phyloP scores from a whole-genome alignment of 208 protist species.

The Trichomonas vaginalis region DNA sequence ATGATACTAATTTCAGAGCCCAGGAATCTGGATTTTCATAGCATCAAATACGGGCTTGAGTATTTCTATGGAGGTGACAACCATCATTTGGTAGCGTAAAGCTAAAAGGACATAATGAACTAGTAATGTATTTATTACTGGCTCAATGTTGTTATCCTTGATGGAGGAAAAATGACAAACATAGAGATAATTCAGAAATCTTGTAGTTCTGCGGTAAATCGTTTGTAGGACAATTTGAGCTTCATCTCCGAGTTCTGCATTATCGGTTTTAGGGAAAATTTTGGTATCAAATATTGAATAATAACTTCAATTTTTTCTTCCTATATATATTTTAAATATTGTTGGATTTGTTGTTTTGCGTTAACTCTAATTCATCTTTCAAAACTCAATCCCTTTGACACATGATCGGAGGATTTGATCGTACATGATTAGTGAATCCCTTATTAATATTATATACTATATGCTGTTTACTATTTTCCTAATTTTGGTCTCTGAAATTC shows the following conservation, averaged over 20 bases:
- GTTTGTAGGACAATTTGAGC: neutral
- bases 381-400: no score
- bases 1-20: neutral
- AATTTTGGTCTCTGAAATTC: no score
- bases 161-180: neutral
- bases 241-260: neutral
- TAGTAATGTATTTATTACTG: neutral
- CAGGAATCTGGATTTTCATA: neutral
- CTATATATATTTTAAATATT: no score
- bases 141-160: neutral
- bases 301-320: no score
- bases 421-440: no score
- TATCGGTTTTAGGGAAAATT: neutral
- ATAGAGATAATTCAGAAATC: neutral
- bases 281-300: no score
- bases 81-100: neutral
- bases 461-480: no score
- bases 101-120: neutral
- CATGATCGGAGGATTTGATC: no score
- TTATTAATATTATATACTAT: no score
- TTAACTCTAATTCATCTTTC: no score
- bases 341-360: no score
- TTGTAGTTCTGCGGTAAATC: neutral
- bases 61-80: neutral
- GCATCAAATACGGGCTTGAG: neutral